phyloP scores from a whole-genome alignment of 2,329 filamentous ascomycete genomes.

The Akanthomyces uredinophilus region DNA sequence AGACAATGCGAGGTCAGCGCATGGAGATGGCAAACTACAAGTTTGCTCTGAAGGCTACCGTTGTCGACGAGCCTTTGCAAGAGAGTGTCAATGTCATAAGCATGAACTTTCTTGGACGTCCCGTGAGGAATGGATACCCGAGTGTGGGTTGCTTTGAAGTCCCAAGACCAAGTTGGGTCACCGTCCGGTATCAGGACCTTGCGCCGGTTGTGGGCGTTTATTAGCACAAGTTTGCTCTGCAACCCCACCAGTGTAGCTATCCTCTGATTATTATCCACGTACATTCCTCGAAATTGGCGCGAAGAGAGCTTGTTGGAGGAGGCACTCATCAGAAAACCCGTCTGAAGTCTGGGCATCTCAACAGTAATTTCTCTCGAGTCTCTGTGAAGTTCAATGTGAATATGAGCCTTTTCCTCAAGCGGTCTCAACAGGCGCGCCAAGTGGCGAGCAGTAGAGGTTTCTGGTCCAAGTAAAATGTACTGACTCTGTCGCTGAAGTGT shows the following conservation, averaged over 20 bases:
- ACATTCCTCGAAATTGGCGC: conserved; percentile 11
- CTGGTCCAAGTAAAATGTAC: background rate
- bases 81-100: background rate
- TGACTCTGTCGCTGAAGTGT: background rate
- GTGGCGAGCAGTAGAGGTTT: background rate
- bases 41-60: conserved; percentile 45
- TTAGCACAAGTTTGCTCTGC: background rate
- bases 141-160: background rate
- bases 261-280: background rate
- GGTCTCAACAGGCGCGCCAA: background rate
- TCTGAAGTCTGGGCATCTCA: background rate
- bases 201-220: background rate
- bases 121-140: background rate
- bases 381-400: background rate
- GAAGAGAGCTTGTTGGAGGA: background rate
- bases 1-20: conserved; percentile 47
- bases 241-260: conserved; percentile 1
- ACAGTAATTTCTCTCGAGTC: background rate
- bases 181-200: conserved; percentile 5
- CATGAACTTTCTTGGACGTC: background rate
- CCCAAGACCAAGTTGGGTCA: background rate
- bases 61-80: conserved; percentile 37
- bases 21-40: conserved; percentile 47
- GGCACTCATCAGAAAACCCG: background rate
- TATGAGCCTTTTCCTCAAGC: background rate